These are phyloP conservation scores for Flueggea neowawraea DNA, from an alignment of 441 rosid genomes.

Conservation along the genomic window DNA sequence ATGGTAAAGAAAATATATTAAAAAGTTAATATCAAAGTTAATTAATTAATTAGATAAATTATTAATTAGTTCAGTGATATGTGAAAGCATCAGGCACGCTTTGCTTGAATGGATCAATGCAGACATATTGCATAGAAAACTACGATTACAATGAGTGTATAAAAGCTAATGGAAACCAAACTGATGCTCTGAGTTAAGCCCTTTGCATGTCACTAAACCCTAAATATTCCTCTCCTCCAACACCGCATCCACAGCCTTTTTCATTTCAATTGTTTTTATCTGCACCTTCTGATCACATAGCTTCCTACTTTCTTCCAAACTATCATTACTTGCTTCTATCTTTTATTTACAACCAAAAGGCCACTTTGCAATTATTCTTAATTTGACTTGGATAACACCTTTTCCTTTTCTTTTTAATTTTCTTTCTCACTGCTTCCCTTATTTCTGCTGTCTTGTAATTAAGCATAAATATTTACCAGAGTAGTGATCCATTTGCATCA, in stretches of 20 bases:
- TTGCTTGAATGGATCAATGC: conserved; percentile 22
- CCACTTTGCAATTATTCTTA: conserved; percentile 32
- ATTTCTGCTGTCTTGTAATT: background rate
- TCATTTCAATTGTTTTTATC: background rate
- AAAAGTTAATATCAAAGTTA: no score
- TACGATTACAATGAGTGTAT: conserved; percentile 12
- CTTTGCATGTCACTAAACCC: conserved; percentile 36
- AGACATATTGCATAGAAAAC: conserved; percentile 22
- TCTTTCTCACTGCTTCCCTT: conserved; percentile 2
- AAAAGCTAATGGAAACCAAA: conserved; percentile 3
- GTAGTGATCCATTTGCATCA: no score
- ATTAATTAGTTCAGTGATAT: background rate
- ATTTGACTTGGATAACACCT: conserved; percentile 23
- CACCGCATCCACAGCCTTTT: background rate
- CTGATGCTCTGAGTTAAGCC: conserved; percentile 3
- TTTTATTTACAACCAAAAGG: conserved; percentile 22
- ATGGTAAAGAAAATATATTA: background rate
- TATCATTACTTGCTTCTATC: background rate
- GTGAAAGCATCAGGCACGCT: conserved; percentile 32
- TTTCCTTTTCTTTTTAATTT: background rate
- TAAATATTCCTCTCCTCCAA: conserved; percentile 26
- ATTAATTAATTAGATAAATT: background rate
- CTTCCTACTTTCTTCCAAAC: background rate
- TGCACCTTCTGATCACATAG: background rate
- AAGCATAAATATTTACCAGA: no score